Evolutionary conservation across 1,284 basidiomycete genomes (phyloP).

Genomic region (Wallemia mellicola): DNA sequence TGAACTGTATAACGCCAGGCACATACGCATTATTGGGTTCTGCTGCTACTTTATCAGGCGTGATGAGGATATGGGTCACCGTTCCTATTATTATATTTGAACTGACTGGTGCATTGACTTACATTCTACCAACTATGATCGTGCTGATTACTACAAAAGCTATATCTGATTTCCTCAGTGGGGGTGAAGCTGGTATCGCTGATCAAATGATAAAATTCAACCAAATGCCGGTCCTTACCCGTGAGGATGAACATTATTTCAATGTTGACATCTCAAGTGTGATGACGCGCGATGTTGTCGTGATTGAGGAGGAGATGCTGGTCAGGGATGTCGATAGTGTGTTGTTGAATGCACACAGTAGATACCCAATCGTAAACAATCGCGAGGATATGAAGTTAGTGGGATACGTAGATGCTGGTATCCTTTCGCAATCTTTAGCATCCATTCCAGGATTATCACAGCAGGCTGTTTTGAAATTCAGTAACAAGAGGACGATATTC

Average conservation of each 20-base stretch:
- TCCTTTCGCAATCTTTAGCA: neutral
- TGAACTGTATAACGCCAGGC: constrained; percentile 90
- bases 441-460: neutral
- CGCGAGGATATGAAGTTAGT: neutral
- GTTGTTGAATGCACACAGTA: neutral
- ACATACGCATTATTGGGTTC: constrained; percentile 89
- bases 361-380: neutral
- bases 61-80: constrained; percentile 88
- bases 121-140: constrained; percentile 96
- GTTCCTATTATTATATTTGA: constrained; percentile 99
- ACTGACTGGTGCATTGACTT: constrained; percentile 88
- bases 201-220: constrained; percentile 95
- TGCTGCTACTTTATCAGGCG: constrained; percentile 40
- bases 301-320: neutral
- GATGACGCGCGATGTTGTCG: neutral
- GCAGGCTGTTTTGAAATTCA: neutral
- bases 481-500: neutral
- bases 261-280: constrained; percentile 31
- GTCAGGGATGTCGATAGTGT: neutral
- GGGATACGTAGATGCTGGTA: no score
- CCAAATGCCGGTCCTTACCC: constrained; percentile 70
- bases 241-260: constrained; percentile 72
- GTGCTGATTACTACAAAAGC: constrained; percentile 87
- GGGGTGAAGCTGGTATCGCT: constrained; percentile 65
- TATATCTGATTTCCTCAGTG: constrained; percentile 62